Evolutionary conservation across 108 stramenopile species (phyloP).

Genomic region (Skeletonema grethae): DNA sequence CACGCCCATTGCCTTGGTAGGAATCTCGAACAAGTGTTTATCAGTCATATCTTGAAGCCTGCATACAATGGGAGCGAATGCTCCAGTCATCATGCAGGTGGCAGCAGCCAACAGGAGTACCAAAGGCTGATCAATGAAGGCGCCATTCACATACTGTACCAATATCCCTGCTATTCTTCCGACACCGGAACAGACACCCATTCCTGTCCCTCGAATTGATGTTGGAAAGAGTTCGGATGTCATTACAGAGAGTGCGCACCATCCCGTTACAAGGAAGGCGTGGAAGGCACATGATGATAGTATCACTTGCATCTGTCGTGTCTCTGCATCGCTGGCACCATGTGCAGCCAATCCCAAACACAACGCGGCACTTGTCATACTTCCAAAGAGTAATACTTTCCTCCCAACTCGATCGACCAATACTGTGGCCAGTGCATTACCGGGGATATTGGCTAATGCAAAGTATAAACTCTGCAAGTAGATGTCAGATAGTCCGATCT

Average conservation of each 20-base stretch:
- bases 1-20: neutral
- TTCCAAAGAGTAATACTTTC: slow-evolving; percentile 8
- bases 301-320: slow-evolving; percentile 3
- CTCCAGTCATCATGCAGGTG: neutral
- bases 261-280: slow-evolving; percentile 11
- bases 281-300: slow-evolving; percentile 10
- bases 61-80: neutral
- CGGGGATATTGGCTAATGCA: slow-evolving; percentile 14
- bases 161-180: slow-evolving; percentile 3
- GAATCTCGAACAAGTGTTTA: neutral
- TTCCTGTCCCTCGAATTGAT: slow-evolving; percentile 10
- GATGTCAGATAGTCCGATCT: slow-evolving; percentile 6
- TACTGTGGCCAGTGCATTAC: slow-evolving; percentile 6
- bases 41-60: neutral
- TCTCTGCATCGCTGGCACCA: slow-evolving; percentile 8
- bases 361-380: slow-evolving; percentile 3
- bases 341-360: slow-evolving; percentile 10
- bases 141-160: slow-evolving; percentile 13
- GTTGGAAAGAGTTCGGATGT: slow-evolving; percentile 14
- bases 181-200: slow-evolving; percentile 4
- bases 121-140: slow-evolving; percentile 6
- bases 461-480: slow-evolving; percentile 19
- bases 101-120: neutral
- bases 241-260: slow-evolving; percentile 17
- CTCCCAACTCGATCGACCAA: slow-evolving; percentile 15